phyloP scores from a whole-genome alignment of 805 yeast genomes.

The Kodamaea restingae region DNA sequence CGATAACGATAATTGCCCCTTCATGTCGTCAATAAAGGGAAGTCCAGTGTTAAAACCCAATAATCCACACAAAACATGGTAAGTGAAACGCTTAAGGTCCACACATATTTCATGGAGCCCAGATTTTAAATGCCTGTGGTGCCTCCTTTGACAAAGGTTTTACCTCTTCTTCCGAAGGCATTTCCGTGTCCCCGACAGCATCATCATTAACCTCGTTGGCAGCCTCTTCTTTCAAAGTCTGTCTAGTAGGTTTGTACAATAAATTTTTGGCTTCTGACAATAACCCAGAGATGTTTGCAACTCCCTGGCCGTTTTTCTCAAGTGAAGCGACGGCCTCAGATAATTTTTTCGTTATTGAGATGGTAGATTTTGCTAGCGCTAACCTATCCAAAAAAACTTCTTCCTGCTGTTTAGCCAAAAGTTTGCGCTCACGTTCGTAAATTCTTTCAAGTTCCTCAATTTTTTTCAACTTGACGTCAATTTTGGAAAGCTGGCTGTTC shows the following conservation, averaged over 20 bases:
- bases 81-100: neutral
- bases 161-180: slow-evolving; percentile 13
- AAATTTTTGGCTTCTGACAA: slow-evolving; percentile 31
- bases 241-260: slow-evolving; percentile 31
- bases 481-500: slow-evolving; percentile 58
- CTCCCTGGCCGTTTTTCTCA: slow-evolving; percentile 7
- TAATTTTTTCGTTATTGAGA: slow-evolving; percentile 46
- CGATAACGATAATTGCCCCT: neutral
- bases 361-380: slow-evolving; percentile 59
- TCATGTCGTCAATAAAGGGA: too few relatives aligned
- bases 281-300: slow-evolving; percentile 14
- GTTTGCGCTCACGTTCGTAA: slow-evolving; percentile 59
- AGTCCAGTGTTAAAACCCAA: too few relatives aligned
- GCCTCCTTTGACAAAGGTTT: slow-evolving; percentile 38
- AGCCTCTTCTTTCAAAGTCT: slow-evolving; percentile 18
- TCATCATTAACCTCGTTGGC: slow-evolving; percentile 9
- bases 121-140: slow-evolving; percentile 42
- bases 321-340: slow-evolving; percentile 26
- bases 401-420: slow-evolving; percentile 58
- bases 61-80: neutral
- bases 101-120: slow-evolving; percentile 35
- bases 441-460: slow-evolving; percentile 61
- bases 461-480: slow-evolving; percentile 59
- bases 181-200: slow-evolving; percentile 9
- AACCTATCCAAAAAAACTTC: slow-evolving; percentile 63